A percentile compares a stretch with the other conserved stretches of the same genome.
These are phyloP conservation scores for Quercus variabilis DNA, from an alignment of 306 rosid genomes.

Conservation along the genomic window DNA sequence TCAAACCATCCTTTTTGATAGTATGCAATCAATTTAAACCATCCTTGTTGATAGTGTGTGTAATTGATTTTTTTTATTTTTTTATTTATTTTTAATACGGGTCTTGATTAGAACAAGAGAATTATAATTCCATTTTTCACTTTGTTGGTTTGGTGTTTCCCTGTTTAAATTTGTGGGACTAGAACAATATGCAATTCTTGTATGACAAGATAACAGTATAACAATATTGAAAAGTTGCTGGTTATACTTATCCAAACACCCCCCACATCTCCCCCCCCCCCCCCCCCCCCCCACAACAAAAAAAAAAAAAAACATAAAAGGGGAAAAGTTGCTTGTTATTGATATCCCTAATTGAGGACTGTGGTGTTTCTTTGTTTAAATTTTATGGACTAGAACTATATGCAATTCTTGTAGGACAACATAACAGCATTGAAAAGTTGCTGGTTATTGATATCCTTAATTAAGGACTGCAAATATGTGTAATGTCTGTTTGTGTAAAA, in stretches of 20 bases:
- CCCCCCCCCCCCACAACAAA: accelerated
- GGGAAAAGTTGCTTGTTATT: too few relatives aligned
- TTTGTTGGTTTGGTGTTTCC: background rate
- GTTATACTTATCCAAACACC: background rate
- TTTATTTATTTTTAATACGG: too few relatives aligned
- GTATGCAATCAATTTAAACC: too few relatives aligned
- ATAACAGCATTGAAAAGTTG: background rate
- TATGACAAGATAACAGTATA: background rate
- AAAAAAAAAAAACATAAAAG: too few relatives aligned
- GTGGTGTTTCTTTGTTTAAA: background rate
- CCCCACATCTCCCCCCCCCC: accelerated
- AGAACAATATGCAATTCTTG: background rate
- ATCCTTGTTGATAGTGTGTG: too few relatives aligned
- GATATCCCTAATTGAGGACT: too few relatives aligned
- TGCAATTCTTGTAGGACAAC: background rate
- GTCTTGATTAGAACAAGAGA: too few relatives aligned
- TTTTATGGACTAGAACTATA: background rate
- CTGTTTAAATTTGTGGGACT: background rate
- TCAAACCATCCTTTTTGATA: too few relatives aligned
- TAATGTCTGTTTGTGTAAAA: background rate
- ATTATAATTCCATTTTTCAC: too few relatives aligned
- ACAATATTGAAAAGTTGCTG: background rate
- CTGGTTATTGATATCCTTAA: background rate
- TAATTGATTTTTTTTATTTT: too few relatives aligned
- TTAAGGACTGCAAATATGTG: too few relatives aligned